A percentile compares a stretch with the other conserved stretches of the same genome.
phyloP scores from a whole-genome alignment of 2,329 filamentous ascomycete species.

The Chaetomium sp. region DNA sequence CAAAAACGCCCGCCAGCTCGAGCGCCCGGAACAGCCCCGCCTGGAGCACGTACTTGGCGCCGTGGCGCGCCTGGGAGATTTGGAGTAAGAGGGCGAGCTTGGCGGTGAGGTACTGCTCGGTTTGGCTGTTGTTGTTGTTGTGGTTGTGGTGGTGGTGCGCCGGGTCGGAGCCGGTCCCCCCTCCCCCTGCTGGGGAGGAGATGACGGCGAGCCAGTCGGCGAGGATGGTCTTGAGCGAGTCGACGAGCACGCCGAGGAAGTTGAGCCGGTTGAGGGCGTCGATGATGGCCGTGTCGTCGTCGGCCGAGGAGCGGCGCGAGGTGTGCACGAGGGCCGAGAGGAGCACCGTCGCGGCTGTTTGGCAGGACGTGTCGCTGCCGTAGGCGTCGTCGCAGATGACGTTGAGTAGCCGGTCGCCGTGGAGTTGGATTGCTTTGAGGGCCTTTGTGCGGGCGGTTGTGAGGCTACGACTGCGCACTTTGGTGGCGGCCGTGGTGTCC shows the following conservation, averaged over 20 bases:
- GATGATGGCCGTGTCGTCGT: constrained; percentile 75
- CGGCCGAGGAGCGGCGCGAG: constrained; percentile 52
- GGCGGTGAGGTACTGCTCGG: constrained; percentile 61
- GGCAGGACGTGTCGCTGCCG: constrained; percentile 76
- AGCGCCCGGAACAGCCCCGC: constrained; percentile 83
- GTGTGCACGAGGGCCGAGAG: constrained; percentile 71
- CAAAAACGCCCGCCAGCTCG: constrained; percentile 81
- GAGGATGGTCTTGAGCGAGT: constrained; percentile 78
- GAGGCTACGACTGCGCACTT: constrained; percentile 43
- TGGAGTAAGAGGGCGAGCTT: constrained; percentile 81
- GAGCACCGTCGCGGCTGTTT: constrained; percentile 84
- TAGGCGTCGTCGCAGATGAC: constrained; percentile 92
- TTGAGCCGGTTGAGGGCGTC: constrained; percentile 83
- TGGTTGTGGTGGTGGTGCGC: constrained; percentile 35
- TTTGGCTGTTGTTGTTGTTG: background rate
- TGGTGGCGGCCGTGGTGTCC: constrained; percentile 12
- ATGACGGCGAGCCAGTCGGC: constrained; percentile 67
- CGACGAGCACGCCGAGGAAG: constrained; percentile 86
- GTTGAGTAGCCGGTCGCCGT: constrained; percentile 79
- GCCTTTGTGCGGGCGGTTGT: constrained; percentile 59
- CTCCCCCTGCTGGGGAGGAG: constrained; percentile 23
- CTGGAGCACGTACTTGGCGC: constrained; percentile 84
- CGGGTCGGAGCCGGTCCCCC: constrained; percentile 36
- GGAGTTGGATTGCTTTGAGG: constrained; percentile 68
- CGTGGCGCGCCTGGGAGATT: constrained; percentile 79